These are phyloP conservation scores for Diaporthe sp. DNA, from an alignment of 2,329 filamentous ascomycete genomes.

Conservation along the genomic window DNA sequence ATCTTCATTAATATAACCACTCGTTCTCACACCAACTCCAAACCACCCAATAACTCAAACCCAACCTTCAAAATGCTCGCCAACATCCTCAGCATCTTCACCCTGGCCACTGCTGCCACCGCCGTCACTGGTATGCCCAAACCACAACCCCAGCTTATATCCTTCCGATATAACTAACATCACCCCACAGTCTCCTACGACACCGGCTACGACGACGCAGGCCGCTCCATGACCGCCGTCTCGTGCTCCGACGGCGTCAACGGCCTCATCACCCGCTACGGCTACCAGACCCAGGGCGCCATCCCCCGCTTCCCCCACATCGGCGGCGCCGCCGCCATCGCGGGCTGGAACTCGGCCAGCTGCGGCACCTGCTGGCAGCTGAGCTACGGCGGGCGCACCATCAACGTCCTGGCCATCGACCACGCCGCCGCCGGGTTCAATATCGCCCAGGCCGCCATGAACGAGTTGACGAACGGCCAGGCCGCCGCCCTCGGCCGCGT, in stretches of 20 bases:
- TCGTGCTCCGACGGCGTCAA: slow-evolving; percentile 76
- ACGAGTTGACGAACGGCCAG: slow-evolving; percentile 64
- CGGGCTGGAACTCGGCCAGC: slow-evolving; percentile 65
- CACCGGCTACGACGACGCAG: slow-evolving; percentile 72
- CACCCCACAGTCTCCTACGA: slow-evolving; percentile 74
- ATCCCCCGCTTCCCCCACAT: slow-evolving; percentile 65
- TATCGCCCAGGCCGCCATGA: slow-evolving; percentile 66
- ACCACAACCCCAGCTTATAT: neutral
- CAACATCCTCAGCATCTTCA: slow-evolving; percentile 41
- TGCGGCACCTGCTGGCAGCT: slow-evolving; percentile 71
- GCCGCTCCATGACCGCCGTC: slow-evolving; percentile 65
- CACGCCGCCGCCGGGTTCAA: slow-evolving; percentile 62
- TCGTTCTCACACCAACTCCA: neutral
- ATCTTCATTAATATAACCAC: neutral
- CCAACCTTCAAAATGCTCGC: slow-evolving; percentile 38
- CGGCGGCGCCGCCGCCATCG: slow-evolving; percentile 63
- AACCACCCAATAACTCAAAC: neutral
- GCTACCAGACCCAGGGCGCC: slow-evolving; percentile 65
- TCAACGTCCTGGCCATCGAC: slow-evolving; percentile 69
- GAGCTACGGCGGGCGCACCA: slow-evolving; percentile 59
- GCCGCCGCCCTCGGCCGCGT: slow-evolving; percentile 62
- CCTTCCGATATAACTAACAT: slow-evolving; percentile 13
- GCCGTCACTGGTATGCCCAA: slow-evolving; percentile 39
- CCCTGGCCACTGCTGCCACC: slow-evolving; percentile 41
- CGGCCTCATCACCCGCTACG: slow-evolving; percentile 72